Base-by-base conservation (phyloP, 768 basidiomycete genomes). In the Candolleomyces efflorescens region DNA sequence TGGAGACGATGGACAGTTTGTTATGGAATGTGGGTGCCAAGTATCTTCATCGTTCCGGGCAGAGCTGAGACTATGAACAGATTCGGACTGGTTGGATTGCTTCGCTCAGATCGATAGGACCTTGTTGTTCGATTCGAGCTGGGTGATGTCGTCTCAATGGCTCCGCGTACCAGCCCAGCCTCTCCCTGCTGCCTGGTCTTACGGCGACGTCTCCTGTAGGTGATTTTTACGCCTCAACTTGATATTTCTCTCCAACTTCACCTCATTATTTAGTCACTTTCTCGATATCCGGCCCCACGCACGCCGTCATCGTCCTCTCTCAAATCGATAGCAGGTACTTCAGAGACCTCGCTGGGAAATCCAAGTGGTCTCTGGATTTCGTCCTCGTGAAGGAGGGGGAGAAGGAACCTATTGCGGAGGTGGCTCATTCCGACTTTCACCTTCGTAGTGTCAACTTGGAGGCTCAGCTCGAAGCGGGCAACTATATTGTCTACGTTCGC, bases 161-260 rank as follows among this genome's bases (percentile, higher is more conserved):
- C 68, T 82, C 4, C 71, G 76, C 39, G 77, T 80, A n/a, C 71
- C 68, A 5, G 63, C 67, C 7, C 71, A 73, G n/a, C 72, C 77
- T 7, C 69, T 78, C 27, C 73, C 77, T 11, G 70, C 76, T 38
- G 80, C 81, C 0, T 83, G 81, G 80, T 74, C 75, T 3, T 81
- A 73, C 51, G 82, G 82, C 15, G 82, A 85, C 58, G 72, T 84
- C 9, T 77, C 80, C 10, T 84, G 82, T 82, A 59, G 43, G 81
- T 70, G 27, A 5, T 9, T 51, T 27, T 32, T 23, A 3, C 41
- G 20, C 48, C 36, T 54, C 37, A 23, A 18, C 10, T 15, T 10
- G n/a, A 5, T 37, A 27, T 18, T 13, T 54, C 24, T 17, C 41
- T 47, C 51, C n/a, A 7, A 55, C 39, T 26, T 18, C 54, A 26